These are phyloP conservation scores for Talaromyces islandicus DNA, from an alignment of 2,329 filamentous ascomycete species.

Conservation along the genomic window DNA sequence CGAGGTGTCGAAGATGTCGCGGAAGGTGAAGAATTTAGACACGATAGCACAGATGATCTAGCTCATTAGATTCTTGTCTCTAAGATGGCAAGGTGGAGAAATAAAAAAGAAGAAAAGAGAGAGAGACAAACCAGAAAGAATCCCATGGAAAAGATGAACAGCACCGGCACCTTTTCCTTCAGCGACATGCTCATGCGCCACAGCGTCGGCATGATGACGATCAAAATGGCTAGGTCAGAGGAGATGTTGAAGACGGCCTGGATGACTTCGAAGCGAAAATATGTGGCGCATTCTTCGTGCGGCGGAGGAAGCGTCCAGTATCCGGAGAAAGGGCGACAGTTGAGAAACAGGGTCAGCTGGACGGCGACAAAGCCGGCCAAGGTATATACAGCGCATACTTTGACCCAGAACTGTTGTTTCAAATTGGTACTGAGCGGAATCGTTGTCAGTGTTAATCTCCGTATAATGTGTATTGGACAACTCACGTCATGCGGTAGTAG, in stretches of 20 bases:
- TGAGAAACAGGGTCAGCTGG: constrained; percentile 44
- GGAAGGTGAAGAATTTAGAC: constrained; percentile 43
- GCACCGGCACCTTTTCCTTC: constrained; percentile 28
- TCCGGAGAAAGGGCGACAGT: constrained; percentile 44
- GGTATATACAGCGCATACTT: constrained; percentile 38
- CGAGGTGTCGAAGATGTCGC: constrained; percentile 27
- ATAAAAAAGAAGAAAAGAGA: too few relatives aligned
- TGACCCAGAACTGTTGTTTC: constrained; percentile 31
- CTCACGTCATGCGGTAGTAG: constrained; percentile 40
- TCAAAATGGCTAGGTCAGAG: constrained; percentile 34
- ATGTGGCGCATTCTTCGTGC: constrained; percentile 35
- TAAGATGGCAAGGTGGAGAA: constrained; percentile 8
- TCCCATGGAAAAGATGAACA: constrained; percentile 33
- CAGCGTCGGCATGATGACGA: constrained; percentile 33
- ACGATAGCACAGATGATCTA: constrained; percentile 40
- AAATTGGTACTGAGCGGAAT: constrained; percentile 16
- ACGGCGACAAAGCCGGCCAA: constrained; percentile 41
- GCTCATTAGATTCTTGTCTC: not conserved
- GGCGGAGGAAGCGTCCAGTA: constrained; percentile 45
- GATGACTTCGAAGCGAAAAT: constrained; percentile 36
- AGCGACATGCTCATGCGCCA: constrained; percentile 28
- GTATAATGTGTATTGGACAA: not conserved
- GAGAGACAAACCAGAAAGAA: constrained; percentile 25
- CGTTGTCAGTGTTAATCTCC: constrained; percentile 12
- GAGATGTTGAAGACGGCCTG: constrained; percentile 42